Base-by-base conservation (phyloP, 2,329 filamentous ascomycete genomes). In the Fusarium begoniae region DNA sequence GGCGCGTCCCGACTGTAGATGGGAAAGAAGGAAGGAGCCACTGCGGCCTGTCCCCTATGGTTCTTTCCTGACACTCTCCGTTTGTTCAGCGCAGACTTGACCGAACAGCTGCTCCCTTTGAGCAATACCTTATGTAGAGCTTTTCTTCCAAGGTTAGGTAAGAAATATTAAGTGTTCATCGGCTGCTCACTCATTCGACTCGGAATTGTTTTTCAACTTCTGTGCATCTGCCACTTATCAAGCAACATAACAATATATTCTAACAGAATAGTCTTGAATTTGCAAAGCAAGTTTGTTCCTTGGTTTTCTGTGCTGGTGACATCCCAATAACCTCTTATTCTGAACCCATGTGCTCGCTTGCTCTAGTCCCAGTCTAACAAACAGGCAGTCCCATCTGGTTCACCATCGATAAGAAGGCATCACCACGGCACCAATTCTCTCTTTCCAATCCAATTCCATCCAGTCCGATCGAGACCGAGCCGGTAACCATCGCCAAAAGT, bases 401-500 rank as follows among this genome's bases (percentile, higher is more conserved):
- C 38, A 70, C 43, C 63, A 68, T 47, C 50, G 50, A 43, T 69
- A 72, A 15, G 64, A 60, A 32, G 59, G 51, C 24, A 35, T 70
- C n/a, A 58, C 24, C 15, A 61, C 28, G 37, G 56, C 48, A 9
- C 38, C 47, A 24, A 57, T 41, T 50, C 64, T 56, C 57, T 67
- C 41, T 60, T 57, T 54, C 75, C 68, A 70, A 37, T 44, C 65
- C 32, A 48, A 17, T 17, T 70, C 66, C 26, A 28, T 45, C 66
- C 51, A 63, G 50, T 61, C 47, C 15, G 75, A 58, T 32, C 54
- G 63, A 30, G 56, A 30, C 26, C 70, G 67, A 62, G 58, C 59
- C 35, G 79, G 75, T 62, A 79, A 51, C 82, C 82, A 83, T 58
- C 79, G 77, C 80, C 79, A 82, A 43, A 76, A 70, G 48, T 79